phyloP scores from a whole-genome alignment of 129 eudicot species.

The Flaveria trinervia region DNA sequence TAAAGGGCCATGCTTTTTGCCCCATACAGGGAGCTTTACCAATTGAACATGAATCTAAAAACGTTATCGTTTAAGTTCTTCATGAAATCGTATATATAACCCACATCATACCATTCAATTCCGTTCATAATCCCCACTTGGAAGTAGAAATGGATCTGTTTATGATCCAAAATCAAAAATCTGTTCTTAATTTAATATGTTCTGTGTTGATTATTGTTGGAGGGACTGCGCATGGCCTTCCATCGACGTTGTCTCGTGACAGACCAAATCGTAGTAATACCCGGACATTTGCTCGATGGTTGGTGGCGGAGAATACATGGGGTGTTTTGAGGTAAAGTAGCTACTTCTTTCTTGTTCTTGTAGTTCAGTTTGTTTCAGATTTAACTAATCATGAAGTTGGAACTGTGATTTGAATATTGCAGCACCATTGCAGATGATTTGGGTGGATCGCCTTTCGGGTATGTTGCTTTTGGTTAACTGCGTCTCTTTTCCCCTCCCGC shows the following conservation, averaged over 20 bases:
- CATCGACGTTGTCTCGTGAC: constrained; percentile 27
- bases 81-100: constrained; percentile 23
- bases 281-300: constrained; percentile 85
- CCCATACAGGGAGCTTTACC: neutral
- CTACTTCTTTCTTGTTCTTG: constrained; percentile 1
- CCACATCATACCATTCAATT: constrained; percentile 17
- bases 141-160: constrained; percentile 19
- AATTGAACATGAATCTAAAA: constrained; percentile 11
- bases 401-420: constrained; percentile 40
- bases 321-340: constrained; percentile 63
- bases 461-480: constrained; percentile 16
- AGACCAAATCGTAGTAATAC: constrained; percentile 56
- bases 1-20: constrained; percentile 2
- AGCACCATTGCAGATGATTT: constrained; percentile 76
- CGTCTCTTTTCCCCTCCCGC: no score
- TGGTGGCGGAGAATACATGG: constrained; percentile 85
- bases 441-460: constrained; percentile 99
- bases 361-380: neutral
- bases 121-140: constrained; percentile 6
- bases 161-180: constrained; percentile 21
- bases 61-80: constrained; percentile 3
- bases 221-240: constrained; percentile 45
- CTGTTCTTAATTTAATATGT: neutral
- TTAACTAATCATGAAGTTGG: neutral
- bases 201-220: constrained; percentile 32